A percentile compares a stretch with the other conserved stretches of the same genome.
These are phyloP conservation scores for Aspergillus novofumigatus DNA, from an alignment of 2,329 filamentous ascomycete species.

Conservation along the genomic window DNA sequence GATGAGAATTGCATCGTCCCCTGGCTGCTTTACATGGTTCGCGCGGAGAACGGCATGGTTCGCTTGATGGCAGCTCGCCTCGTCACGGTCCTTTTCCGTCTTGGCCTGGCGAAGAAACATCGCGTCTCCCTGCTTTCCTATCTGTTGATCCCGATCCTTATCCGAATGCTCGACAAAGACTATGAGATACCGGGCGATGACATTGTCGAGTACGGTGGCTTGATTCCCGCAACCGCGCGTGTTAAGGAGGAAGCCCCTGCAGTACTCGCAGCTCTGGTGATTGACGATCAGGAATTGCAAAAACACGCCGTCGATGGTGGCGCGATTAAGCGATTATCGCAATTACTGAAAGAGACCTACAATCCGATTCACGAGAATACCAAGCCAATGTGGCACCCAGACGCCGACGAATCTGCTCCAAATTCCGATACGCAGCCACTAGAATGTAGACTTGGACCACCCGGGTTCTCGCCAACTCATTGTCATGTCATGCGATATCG, in stretches of 20 bases:
- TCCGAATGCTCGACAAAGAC: slow-evolving; percentile 60
- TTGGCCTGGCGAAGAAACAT: slow-evolving; percentile 60
- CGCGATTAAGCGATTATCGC: slow-evolving; percentile 58
- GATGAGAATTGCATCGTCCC: slow-evolving; percentile 67
- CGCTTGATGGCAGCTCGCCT: slow-evolving; percentile 66
- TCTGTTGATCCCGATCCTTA: slow-evolving; percentile 66
- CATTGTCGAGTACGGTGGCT: slow-evolving; percentile 34
- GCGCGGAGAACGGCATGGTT: slow-evolving; percentile 55
- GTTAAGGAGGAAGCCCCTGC: slow-evolving; percentile 69
- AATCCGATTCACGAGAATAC: slow-evolving; percentile 51
- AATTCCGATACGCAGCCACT: slow-evolving; percentile 21
- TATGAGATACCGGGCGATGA: slow-evolving; percentile 37
- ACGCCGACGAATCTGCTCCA: slow-evolving; percentile 21
- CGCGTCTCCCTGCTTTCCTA: slow-evolving; percentile 63
- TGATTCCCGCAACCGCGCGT: slow-evolving; percentile 43
- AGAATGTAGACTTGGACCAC: slow-evolving; percentile 52
- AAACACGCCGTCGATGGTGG: slow-evolving; percentile 71
- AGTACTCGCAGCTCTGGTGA: slow-evolving; percentile 72
- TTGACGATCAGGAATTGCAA: slow-evolving; percentile 74
- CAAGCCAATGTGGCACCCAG: slow-evolving; percentile 54
- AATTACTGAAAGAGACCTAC: slow-evolving; percentile 63
- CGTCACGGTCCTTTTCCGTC: slow-evolving; percentile 64
- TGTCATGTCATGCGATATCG: slow-evolving; percentile 70
- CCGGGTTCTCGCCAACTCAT: slow-evolving; percentile 59
- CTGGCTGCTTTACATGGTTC: slow-evolving; percentile 65